Conservation (phyloP, 139 green algal genomes). For the Mesotaenium endlicherianum region DNA sequence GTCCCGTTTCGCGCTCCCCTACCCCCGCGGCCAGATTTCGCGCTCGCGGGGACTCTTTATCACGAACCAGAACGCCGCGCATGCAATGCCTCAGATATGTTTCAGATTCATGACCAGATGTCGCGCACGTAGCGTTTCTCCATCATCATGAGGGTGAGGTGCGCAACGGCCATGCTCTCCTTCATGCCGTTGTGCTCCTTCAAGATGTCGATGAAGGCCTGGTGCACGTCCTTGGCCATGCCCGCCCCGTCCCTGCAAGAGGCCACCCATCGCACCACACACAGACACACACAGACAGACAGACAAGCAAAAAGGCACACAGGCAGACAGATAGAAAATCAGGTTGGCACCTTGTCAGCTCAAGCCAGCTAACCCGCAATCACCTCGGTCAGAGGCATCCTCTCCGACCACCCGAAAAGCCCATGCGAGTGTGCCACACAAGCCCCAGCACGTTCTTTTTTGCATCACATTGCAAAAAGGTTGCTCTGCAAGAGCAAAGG, state of each 20-base stretch:
- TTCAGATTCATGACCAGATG: conserved; percentile 75
- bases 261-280: neutral
- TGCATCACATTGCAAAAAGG: neutral
- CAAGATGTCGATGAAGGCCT: conserved; percentile 65
- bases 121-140: conserved; percentile 77
- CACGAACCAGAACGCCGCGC: no score
- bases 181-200: conserved; percentile 52
- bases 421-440: neutral
- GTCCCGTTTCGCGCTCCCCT: no score
- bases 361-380: neutral
- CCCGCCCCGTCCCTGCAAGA: conserved; percentile 71
- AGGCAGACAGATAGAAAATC: neutral
- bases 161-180: conserved; percentile 46
- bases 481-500: neutral
- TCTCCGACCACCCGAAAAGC: neutral
- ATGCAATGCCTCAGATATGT: no score
- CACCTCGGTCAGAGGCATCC: neutral
- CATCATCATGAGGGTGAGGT: conserved; percentile 67
- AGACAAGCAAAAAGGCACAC: conserved; percentile 9
- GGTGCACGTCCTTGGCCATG: conserved; percentile 95
- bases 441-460: neutral
- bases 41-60: no score
- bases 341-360: neutral
- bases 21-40: no score
- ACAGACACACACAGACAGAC: conserved; percentile 16